Percentiles rank a stretch among this genome's conserved stretches.
phyloP scores from a whole-genome alignment of 2,329 filamentous ascomycete genomes.

The Bipolaris gigantea region DNA sequence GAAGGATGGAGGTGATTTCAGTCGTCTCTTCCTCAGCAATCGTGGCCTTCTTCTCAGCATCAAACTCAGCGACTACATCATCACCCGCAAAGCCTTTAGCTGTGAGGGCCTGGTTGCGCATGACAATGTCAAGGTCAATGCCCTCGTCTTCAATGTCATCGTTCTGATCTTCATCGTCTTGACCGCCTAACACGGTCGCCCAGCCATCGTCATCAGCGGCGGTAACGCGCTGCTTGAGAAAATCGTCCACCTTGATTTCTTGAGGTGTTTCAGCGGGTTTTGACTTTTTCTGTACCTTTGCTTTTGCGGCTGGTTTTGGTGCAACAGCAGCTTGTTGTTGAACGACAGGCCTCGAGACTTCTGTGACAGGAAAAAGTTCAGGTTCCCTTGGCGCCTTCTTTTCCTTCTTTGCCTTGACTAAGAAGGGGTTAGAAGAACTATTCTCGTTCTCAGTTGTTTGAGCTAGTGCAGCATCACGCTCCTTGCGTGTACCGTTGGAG shows the following conservation, averaged over 20 bases:
- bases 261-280: constrained; percentile 9
- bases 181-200: constrained; percentile 47
- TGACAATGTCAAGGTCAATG: constrained; percentile 45
- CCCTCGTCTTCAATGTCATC: constrained; percentile 44
- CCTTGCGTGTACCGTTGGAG: constrained; percentile 19
- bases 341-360: constrained; percentile 7
- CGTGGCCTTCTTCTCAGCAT: constrained; percentile 72
- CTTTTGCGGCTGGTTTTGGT: constrained; percentile 21
- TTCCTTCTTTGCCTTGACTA: constrained; percentile 35
- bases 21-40: constrained; percentile 80
- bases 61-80: constrained; percentile 80
- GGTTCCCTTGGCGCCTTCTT: constrained; percentile 25
- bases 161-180: constrained; percentile 33
- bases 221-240: constrained; percentile 39
- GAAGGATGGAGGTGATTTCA: constrained; percentile 78
- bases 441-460: constrained; percentile 10
- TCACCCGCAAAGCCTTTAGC: constrained; percentile 83
- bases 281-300: constrained; percentile 24
- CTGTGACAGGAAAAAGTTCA: constrained; percentile 16
- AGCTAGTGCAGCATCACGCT: constrained; percentile 5
- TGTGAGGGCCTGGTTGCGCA: constrained; percentile 67
- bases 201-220: constrained; percentile 48
- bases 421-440: constrained; percentile 36
- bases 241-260: constrained; percentile 27
- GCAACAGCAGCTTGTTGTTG: constrained; percentile 10